Base-by-base conservation (phyloP, 2,329 filamentous ascomycete species). In the Akanthomyces uredinophilus region DNA sequence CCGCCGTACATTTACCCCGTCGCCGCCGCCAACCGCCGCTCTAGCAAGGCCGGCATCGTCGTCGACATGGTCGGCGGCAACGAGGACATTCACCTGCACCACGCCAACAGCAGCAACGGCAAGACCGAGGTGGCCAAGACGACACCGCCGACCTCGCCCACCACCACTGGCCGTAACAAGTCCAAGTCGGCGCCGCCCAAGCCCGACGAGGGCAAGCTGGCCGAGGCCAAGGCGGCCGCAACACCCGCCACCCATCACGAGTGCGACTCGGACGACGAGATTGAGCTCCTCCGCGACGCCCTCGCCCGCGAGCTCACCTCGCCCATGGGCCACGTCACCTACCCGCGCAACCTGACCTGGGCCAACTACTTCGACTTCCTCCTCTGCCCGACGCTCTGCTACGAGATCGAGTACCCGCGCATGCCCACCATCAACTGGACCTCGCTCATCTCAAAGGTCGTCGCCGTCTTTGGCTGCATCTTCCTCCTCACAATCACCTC, bases 341-440 rank as follows among this genome's bases (percentile, higher is more conserved):
- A 96, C 73, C 95, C 95, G 0, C 82, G 87, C 65, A 99, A 98
- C 74, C 83, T 99, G 52, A 95, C 90, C 0, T 81, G 89, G 74
- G 69, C 78, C 67, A 98, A 98, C 77, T 97, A 91, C 72, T 67
- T 85, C 62, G 95, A 98, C 78, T 98, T 89, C 73, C 79, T 97
- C 13, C 85, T 95, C 71, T 98, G 93, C 70, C 95, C 95, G 18
- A 99, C 95, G 0, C 84, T 99, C 22, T 99, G 95, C 81, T 99
- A 99, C 76, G 95, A 99, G 76, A 83, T 98, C 55, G 94, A 98
- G 73, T 99, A 98, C 73, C 95, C 95, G 2, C 88, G 95, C 54
- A 92, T 85, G 13, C 73, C 83, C 14, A 78, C 80, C n/a, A 87
- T 92, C 63, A 86, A 91, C 68, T 96, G 91, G 87, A 82, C 86